Evolutionary conservation across 2,329 filamentous ascomycete genomes (phyloP).

Genomic region (Dactylellina cionopaga): DNA sequence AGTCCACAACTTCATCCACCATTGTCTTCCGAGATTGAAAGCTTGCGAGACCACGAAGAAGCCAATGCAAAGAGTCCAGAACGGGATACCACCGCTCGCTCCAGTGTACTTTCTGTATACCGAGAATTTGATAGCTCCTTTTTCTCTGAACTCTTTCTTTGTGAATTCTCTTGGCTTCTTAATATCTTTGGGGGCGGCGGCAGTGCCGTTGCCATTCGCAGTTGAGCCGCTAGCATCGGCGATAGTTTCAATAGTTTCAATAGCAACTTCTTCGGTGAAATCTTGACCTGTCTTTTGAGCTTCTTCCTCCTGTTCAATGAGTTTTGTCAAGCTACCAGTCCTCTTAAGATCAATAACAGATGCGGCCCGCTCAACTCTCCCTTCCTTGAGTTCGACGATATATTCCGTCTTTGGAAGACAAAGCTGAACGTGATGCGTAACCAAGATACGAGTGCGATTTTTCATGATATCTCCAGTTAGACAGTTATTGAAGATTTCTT

Average conservation of each 20-base stretch:
- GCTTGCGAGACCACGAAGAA: slow-evolving; percentile 51
- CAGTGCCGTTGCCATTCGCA: slow-evolving; percentile 61
- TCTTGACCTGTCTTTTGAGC: slow-evolving; percentile 47
- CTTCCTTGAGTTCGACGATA: slow-evolving; percentile 77
- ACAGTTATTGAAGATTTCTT: slow-evolving; percentile 80
- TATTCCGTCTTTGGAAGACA: slow-evolving; percentile 77
- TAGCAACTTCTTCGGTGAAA: slow-evolving; percentile 67
- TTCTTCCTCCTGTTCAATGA: slow-evolving; percentile 60
- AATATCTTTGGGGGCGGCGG: slow-evolving; percentile 65
- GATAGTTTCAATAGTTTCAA: slow-evolving; percentile 66
- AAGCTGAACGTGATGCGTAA: slow-evolving; percentile 81
- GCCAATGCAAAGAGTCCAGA: slow-evolving; percentile 53
- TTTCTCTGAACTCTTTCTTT: slow-evolving; percentile 77
- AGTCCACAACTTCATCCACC: slow-evolving; percentile 57
- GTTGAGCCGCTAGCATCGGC: slow-evolving; percentile 56
- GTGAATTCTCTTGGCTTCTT: slow-evolving; percentile 74
- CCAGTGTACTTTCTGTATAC: slow-evolving; percentile 76
- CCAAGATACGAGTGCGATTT: slow-evolving; percentile 78
- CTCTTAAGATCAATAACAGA: slow-evolving; percentile 69
- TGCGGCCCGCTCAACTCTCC: slow-evolving; percentile 72
- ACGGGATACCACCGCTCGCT: slow-evolving; percentile 68
- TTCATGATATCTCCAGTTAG: slow-evolving; percentile 75
- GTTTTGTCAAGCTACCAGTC: slow-evolving; percentile 61
- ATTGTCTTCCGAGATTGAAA: slow-evolving; percentile 52
- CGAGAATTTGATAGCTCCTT: slow-evolving; percentile 73